Evolutionary conservation across 164 flowering plant genomes (phyloP).

Genomic region (Paratinospora sagittata): DNA sequence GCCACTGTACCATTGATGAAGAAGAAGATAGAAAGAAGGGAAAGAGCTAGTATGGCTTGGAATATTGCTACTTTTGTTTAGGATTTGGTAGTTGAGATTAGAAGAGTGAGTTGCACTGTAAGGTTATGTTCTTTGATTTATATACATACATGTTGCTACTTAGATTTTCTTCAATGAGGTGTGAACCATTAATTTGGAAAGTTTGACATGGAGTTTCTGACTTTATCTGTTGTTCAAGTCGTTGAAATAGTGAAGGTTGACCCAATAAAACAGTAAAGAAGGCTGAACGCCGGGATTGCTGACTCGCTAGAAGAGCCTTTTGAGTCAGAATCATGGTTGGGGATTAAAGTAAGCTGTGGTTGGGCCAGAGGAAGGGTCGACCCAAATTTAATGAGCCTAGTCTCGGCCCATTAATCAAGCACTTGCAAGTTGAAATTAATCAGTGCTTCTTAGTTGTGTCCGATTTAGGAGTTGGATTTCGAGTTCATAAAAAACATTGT

Average conservation of each 20-base stretch:
- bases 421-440: too few species aligned
- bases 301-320: background rate
- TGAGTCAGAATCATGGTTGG: background rate
- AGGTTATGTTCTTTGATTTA: background rate
- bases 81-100: background rate
- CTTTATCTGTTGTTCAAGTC: background rate
- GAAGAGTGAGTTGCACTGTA: background rate
- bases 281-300: background rate
- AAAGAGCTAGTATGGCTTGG: background rate
- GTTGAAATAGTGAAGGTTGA: background rate
- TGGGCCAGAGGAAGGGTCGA: too few species aligned
- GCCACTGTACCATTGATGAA: background rate
- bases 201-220: background rate
- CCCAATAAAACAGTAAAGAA: background rate
- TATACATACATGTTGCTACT: background rate
- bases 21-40: conserved; percentile 1
- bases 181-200: background rate
- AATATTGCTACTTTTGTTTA: background rate
- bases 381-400: too few species aligned
- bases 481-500: too few species aligned
- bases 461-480: too few species aligned
- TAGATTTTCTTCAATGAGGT: background rate
- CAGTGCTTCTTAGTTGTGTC: too few species aligned
- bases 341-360: too few species aligned
- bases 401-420: too few species aligned